Percentiles rank a stretch among this genome's conserved stretches.
These are phyloP conservation scores for Suillus lakei DNA, from an alignment of 768 basidiomycete species.

Conservation along the genomic window DNA sequence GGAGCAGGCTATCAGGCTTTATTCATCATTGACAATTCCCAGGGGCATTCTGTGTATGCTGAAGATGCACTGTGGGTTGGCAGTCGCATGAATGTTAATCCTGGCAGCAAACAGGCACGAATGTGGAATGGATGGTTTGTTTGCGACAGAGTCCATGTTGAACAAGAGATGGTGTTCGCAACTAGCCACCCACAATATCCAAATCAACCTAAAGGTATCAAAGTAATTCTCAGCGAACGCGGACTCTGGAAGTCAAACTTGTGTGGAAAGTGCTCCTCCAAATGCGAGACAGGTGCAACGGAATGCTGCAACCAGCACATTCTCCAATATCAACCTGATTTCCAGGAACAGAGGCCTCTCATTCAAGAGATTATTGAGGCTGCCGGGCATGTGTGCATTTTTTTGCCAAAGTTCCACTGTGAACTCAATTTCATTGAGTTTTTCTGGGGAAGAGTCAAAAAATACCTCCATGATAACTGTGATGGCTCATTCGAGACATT, in stretches of 20 bases:
- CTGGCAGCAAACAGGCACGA: constrained; percentile 24
- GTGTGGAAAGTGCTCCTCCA: no score
- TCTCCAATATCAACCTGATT: no score
- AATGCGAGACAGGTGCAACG: no score
- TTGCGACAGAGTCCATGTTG: background rate
- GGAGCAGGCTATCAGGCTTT: constrained; percentile 24
- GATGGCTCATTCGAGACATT: constrained; percentile 29
- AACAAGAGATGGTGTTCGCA: constrained; percentile 8
- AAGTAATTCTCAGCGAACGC: no score
- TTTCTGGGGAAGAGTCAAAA: constrained; percentile 29
- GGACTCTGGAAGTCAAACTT: no score
- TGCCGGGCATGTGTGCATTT: constrained; percentile 30
- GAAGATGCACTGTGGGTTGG: constrained; percentile 20
- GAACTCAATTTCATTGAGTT: constrained; percentile 26
- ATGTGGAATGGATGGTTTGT: no score
- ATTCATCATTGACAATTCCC: constrained; percentile 28
- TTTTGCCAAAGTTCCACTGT: constrained; percentile 33
- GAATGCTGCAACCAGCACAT: no score
- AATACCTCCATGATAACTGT: constrained; percentile 23
- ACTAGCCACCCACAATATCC: no score
- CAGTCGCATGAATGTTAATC: constrained; percentile 27
- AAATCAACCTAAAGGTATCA: constrained; percentile 18
- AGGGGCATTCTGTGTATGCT: constrained; percentile 30
- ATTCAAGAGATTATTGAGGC: constrained; percentile 30
- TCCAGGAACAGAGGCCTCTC: constrained; percentile 25